Evolutionary conservation across 441 rosid species (phyloP), one percentile per base, ranked within the genome.

Genomic region (Populus trichocarpa): DNA sequence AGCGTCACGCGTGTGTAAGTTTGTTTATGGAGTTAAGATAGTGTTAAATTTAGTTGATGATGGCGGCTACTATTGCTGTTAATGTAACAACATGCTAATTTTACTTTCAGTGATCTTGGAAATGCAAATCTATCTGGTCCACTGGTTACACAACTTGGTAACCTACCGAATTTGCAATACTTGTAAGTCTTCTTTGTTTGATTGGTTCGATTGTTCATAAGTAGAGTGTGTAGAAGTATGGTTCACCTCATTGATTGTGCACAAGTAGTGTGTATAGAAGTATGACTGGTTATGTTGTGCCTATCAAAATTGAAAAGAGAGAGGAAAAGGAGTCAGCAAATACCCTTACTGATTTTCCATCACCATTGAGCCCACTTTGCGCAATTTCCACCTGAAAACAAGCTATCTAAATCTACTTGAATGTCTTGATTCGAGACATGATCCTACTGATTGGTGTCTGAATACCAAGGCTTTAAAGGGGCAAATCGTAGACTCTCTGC

Each of bases 1-100:
- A 88, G 93, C 78, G 95, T 92, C 64, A 90, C 89, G 67, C 88
- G 97, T 82, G 93, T 90, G 97, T 92, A 87, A 81, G 90, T 69
- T 69, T 67, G 11, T 30, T 35, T 35, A 23, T 23, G 12, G 30
- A 65, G 68, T 11, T 65, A 25, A 64, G 68, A 26, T 65, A 65
- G 68, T 65, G 25, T 23, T 65, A 65, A 12, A 22, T 65, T 23
- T 25, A 22, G 32, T 25, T 46, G 57, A 12, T 46, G 67, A n/a
- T n/a, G 28, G 12, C 13, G 67, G 67, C 28, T 3, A 63, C 2
- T 10, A 22, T 8, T 23, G 13, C 16, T 65, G 32, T 23, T 10
- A 65, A 10, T 8, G 16, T 26, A 22, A 65, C 16, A 26, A 65
- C 7, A 23, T 23, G 18, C 71, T 59, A 57, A 75, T 32, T 57